Evolutionary conservation across 805 yeast genomes (phyloP), one percentile per base, ranked within the genome.

Genomic region (Saccharomycopsis lassenensis): DNA sequence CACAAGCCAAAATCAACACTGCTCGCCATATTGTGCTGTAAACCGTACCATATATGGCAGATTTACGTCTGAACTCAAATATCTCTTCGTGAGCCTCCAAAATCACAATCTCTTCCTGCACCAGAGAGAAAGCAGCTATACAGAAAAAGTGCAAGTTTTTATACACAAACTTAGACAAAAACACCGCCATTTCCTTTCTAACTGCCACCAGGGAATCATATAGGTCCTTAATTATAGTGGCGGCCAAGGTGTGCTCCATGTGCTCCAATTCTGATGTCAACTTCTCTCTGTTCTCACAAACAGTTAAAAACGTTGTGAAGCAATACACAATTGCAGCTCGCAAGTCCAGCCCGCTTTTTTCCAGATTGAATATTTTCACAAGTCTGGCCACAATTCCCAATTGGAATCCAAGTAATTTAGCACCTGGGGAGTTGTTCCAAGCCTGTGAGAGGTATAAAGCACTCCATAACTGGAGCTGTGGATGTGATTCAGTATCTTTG

Each of bases 191-290:
- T 52, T 91, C 97, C 45, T 85, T 75, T 39, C 98, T 62, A 1
- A 91, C 95, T 46, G 89, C 59, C 0, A 94, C 74, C 0, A 95
- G 82, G 0, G 94, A 97, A 57, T 91, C 97, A 31, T 81, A 78
- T 2, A 85, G 67, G 21, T 83, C 57, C 10, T 72, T 63, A 21
- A 87, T 54, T 0, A 85, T 71, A 0, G 77, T 71, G 41, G 75
- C 69, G 1, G 93, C 83, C 24, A 86, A 61, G 36, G 69, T 70
- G 15, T 79, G 61, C 48, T 85, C 94, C 46, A 77, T 83, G 40
- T 72, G 74, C 48, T 67, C 73, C 40, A 77, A 52, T 44, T 72
- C 80, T 35, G 58, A 53, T 5, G 44, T 28, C 7, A 34, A 16
- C 24, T 36, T 40, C 19, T 43, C 47, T 26, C 41, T 46, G 19